phyloP scores from a whole-genome alignment of 257 asterid genomes.

The Anisodus tanguticus region DNA sequence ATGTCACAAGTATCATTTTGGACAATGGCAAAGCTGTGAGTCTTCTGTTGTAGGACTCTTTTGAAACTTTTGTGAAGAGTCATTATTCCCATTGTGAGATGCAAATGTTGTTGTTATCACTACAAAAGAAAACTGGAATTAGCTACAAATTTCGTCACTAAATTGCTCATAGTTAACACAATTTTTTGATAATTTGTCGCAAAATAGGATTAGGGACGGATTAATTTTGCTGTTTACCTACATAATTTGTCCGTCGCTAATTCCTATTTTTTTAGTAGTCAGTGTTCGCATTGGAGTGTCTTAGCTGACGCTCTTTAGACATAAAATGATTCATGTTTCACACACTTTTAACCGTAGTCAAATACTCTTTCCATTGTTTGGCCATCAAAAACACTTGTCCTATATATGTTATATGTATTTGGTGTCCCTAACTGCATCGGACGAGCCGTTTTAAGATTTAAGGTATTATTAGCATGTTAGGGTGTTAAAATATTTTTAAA shows the following conservation, averaged over 20 bases:
- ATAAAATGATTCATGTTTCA: neutral
- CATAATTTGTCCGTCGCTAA: no score
- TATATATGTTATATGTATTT: neutral
- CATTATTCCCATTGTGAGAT: neutral
- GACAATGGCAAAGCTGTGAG: constrained; percentile 88
- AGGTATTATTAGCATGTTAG: neutral
- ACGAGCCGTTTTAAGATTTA: neutral
- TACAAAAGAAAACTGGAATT: no score
- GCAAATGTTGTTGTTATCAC: neutral
- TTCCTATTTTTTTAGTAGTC: neutral
- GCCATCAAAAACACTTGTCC: neutral
- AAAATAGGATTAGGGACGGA: no score
- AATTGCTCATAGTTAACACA: no score
- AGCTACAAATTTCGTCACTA: no score
- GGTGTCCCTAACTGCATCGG: neutral
- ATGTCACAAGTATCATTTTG: constrained; percentile 69
- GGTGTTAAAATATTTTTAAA: neutral
- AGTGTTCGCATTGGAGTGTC: neutral
- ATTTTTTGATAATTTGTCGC: no score
- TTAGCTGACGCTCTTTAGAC: neutral
- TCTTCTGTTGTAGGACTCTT: constrained; percentile 8
- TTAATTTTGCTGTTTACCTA: no score
- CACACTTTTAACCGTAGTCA: neutral
- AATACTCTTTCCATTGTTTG: neutral
- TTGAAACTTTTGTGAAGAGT: neutral